Base-by-base conservation (phyloP, 139 green algal genomes). In the Astrephomene gubernaculifera region DNA sequence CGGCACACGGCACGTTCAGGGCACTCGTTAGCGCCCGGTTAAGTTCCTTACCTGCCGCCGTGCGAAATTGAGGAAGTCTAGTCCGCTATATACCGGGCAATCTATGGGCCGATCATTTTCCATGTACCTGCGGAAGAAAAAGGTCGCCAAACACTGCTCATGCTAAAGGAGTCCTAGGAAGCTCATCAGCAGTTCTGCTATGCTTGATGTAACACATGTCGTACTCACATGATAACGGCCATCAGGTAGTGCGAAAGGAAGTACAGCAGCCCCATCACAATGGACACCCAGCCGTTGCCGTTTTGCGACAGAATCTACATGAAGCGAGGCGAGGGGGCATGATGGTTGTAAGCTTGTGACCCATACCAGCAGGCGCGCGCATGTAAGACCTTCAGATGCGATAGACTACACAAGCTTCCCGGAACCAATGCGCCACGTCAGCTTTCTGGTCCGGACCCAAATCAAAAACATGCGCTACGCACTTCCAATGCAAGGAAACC, bases 101-200 rank as follows among this genome's bases (percentile, higher is more conserved):
- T 87, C 83, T 9, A 68, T 57, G 39, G 82, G 68, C 83, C 87
- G 65, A 78, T 91, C 87, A 38, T 88, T 78, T 78, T 91, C 87
- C 61, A 87, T 88, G 71, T 88, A 91, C 87, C 87, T 91, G 60
- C 53, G 49, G 17, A 57, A 57, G 49, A 17, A 57, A 57, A 57
- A 25, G 17, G 14, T 17, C 49, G 49, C 49, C 17, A 57, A 57
- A 25, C 17, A 57, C 12, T 57, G 17, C n/a, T 67, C 29, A 35
- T 12, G 12, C 60, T 67, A 31, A 12, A 67, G 60, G 12, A n/a
- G 25, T 31, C 24, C 8, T 67, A 67, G 22, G 24, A 67, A n/a
- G n/a, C n/a, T n/a, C n/a, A n/a, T n/a, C n/a, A n/a, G n/a, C n/a
- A n/a, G n/a, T n/a, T n/a, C n/a, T n/a, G n/a, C n/a, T n/a, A n/a